These are phyloP conservation scores for Yarrowia sp. DNA, from an alignment of 805 yeast species.

Conservation along the genomic window DNA sequence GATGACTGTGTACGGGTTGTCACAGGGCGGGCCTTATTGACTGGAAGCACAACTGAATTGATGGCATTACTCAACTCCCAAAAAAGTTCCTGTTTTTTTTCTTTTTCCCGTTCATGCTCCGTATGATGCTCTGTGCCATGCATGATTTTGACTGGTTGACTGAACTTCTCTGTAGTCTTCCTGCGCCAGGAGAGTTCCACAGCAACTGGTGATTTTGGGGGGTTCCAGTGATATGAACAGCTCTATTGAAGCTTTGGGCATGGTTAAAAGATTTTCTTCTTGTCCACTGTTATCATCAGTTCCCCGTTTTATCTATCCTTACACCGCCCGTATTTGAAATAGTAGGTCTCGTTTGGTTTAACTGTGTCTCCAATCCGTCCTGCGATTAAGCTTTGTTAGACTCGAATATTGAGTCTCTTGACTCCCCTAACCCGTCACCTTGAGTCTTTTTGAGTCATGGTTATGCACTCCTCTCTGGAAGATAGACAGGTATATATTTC, in stretches of 20 bases:
- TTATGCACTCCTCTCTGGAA: slow-evolving; percentile 3
- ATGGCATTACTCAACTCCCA: too few relatives aligned
- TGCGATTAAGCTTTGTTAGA: not conserved
- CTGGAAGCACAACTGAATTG: too few relatives aligned
- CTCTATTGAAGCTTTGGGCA: too few relatives aligned
- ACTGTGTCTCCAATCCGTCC: not conserved
- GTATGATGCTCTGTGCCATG: not conserved
- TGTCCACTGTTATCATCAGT: too few relatives aligned
- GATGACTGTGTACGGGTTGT: too few relatives aligned
- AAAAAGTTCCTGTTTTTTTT: too few relatives aligned
- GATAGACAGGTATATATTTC: slow-evolving; percentile 2
- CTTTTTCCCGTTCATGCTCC: not conserved
- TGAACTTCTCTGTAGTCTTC: not conserved
- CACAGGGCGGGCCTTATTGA: too few relatives aligned
- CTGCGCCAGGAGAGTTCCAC: not conserved
- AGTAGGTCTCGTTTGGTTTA: not conserved
- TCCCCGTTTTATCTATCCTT: too few relatives aligned
- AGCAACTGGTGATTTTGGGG: not conserved
- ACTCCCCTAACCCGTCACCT: slow-evolving; percentile 11
- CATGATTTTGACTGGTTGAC: not conserved
- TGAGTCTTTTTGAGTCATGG: slow-evolving; percentile 25
- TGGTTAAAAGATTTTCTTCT: too few relatives aligned
- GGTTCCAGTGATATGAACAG: too few relatives aligned
- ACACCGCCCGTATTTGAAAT: too few relatives aligned
- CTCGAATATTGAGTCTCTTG: slow-evolving; percentile 4